These are phyloP conservation scores for Backusella circina DNA, from an alignment of 192 early-diverging fungal species.

Conservation along the genomic window DNA sequence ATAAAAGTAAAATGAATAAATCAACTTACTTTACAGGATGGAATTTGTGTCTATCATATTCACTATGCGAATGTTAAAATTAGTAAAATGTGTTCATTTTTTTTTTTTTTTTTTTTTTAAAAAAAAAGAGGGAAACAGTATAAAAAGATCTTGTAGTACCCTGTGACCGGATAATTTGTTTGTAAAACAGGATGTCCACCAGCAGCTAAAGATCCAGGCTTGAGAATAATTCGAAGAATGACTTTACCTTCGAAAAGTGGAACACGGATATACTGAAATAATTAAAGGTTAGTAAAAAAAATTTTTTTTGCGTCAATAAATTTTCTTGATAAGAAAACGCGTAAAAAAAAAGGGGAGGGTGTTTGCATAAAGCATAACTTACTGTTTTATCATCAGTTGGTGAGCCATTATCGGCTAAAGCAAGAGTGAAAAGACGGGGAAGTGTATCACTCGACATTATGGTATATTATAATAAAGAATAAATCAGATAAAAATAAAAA, in stretches of 20 bases:
- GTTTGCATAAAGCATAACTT: neutral
- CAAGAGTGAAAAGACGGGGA: slow-evolving; percentile 39
- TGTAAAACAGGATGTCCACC: slow-evolving; percentile 60
- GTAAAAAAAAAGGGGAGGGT: neutral
- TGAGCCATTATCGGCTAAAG: slow-evolving; percentile 57
- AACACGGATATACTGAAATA: slow-evolving; percentile 67
- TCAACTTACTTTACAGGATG: slow-evolving; percentile 35
- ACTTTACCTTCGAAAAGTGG: slow-evolving; percentile 67
- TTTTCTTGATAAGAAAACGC: neutral
- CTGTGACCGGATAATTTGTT: slow-evolving; percentile 85
- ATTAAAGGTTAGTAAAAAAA: neutral
- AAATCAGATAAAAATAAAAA: neutral
- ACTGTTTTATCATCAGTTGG: slow-evolving; percentile 52
- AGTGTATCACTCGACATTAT: neutral
- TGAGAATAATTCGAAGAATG: slow-evolving; percentile 75
- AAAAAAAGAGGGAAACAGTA: slow-evolving; percentile 32
- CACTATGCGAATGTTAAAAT: neutral
- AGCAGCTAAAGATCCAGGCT: slow-evolving; percentile 74
- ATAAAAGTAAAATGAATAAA: neutral
- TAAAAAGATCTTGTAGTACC: slow-evolving; percentile 39
- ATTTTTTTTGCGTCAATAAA: neutral
- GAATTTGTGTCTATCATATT: slow-evolving; percentile 42
- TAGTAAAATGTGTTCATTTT: neutral
- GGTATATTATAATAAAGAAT: neutral
- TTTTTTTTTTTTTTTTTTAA: neutral